Conservation (phyloP, 2,329 filamentous ascomycete species). For the Emericellopsis cladophorae region DNA sequence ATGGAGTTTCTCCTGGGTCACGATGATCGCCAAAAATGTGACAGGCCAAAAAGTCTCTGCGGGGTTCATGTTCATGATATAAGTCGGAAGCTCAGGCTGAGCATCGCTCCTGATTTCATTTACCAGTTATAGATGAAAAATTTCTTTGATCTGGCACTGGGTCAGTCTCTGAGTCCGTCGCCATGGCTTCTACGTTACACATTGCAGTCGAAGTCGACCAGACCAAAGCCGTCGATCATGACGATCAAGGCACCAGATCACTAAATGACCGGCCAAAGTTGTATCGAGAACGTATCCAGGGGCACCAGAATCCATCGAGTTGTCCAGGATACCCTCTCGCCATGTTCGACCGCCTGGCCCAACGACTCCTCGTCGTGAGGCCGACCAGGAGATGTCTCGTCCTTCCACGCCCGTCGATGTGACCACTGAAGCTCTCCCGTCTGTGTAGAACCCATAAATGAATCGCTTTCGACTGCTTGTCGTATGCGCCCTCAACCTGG, state of each 20-base stretch:
- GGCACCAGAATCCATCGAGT: conserved; percentile 16
- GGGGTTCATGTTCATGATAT: too few relatives aligned
- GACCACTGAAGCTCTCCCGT: conserved; percentile 28
- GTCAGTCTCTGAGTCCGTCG: neutral
- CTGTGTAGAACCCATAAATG: conserved; percentile 47
- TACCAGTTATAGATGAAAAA: conserved; percentile 13
- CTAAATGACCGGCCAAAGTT: conserved; percentile 17
- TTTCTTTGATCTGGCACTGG: neutral
- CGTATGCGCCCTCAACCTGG: conserved; percentile 52
- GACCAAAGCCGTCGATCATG: too few relatives aligned
- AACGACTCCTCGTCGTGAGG: neutral
- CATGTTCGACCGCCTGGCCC: neutral
- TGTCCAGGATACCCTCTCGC: conserved; percentile 9
- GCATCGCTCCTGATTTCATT: neutral
- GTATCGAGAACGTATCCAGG: conserved; percentile 25
- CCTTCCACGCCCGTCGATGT: conserved; percentile 33
- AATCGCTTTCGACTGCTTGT: conserved; percentile 58
- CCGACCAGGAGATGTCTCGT: conserved; percentile 39
- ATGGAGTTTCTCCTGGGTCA: too few relatives aligned
- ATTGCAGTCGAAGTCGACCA: conserved; percentile 17
- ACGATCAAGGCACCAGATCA: too few relatives aligned
- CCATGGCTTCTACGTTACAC: conserved; percentile 14
- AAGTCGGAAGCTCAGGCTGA: too few relatives aligned
- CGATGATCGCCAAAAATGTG: too few relatives aligned
- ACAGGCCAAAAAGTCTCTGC: too few relatives aligned